Evolutionary conservation across 1,284 basidiomycete species (phyloP), one percentile per base, ranked within the genome.

Genomic region (Cystobasidium sp.): DNA sequence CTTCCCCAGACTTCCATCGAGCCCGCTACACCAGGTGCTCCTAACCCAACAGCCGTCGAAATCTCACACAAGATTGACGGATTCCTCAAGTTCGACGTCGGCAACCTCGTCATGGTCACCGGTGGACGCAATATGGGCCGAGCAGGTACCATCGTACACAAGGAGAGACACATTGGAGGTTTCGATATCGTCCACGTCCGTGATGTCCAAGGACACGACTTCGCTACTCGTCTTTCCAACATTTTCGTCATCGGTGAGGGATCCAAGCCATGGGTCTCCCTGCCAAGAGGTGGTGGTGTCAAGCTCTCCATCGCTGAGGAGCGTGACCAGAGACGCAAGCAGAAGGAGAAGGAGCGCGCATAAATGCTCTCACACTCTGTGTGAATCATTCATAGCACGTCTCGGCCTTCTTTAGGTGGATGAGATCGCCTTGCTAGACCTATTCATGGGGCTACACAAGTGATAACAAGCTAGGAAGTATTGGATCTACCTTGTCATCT

Each of bases 91-190:
- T 99, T 99, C 83, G 97, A 99, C 84, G 93, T 93, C 75, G 96
- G 96, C 80, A 97, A 97, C 87, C 90, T 97, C 79, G 94, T 93
- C 84, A 94, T 97, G 88, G 89, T 97, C 86, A 99, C 97, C 78
- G 96, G 96, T 84, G 96, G 96, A 81, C 94, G 96, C 84, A 99
- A 98, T 91, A 97, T 97, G 93, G 96, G 97, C 82, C 91, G 97
- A 86, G 91, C 90, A 77, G 97, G 96, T 87, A 88, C 94, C 78
- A 97, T 99, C 81, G 89, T 92, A 76, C 93, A 96, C 86, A 89
- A 91, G 81, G 97, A 99, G 88, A 94, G 94, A 86, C 96, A 98
- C 86, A 86, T 93, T 80, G 96, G 96, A 84, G 96, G 94, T 79
- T 97, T 96, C 85, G 95, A 98, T 86, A 96, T 97, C 78, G 92